A percentile compares a stretch with the other conserved stretches of the same genome.
Conservation (phyloP, 306 rosid species). For the Rosa rugosa region DNA sequence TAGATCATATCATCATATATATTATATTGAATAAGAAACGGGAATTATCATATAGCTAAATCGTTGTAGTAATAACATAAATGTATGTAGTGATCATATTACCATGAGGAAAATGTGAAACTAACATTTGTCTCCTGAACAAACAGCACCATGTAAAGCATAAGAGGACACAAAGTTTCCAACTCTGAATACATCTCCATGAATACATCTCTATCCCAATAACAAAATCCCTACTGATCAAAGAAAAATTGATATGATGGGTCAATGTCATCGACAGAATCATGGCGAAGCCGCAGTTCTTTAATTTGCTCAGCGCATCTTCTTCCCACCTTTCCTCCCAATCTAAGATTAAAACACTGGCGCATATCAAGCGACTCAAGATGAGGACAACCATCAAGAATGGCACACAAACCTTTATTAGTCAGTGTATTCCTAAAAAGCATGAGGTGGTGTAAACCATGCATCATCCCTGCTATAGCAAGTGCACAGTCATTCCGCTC, state of each 20-base stretch:
- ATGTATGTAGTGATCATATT: too few relatives aligned
- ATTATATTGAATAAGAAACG: too few relatives aligned
- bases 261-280: constrained; percentile 32
- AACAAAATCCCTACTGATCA: neutral
- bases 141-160: constrained; percentile 12
- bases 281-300: constrained; percentile 38
- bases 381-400: constrained; percentile 53
- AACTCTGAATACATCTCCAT: too few relatives aligned
- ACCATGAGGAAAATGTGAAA: too few relatives aligned
- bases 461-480: constrained; percentile 50
- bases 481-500: constrained; percentile 25
- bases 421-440: constrained; percentile 49
- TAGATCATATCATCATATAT: too few relatives aligned
- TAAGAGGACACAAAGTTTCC: too few relatives aligned
- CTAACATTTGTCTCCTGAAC: neutral
- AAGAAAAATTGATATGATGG: neutral
- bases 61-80: too few relatives aligned
- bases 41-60: too few relatives aligned
- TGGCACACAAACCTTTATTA: constrained; percentile 51
- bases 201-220: neutral
- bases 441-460: constrained; percentile 43
- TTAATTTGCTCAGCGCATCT: constrained; percentile 45
- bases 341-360: constrained; percentile 39
- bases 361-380: constrained; percentile 59
- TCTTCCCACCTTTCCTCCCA: constrained; percentile 31